A percentile compares a stretch with the other conserved stretches of the same genome.
These are phyloP conservation scores for Phytomonas sp. DNA, from an alignment of 208 protist species.

Conservation along the genomic window DNA sequence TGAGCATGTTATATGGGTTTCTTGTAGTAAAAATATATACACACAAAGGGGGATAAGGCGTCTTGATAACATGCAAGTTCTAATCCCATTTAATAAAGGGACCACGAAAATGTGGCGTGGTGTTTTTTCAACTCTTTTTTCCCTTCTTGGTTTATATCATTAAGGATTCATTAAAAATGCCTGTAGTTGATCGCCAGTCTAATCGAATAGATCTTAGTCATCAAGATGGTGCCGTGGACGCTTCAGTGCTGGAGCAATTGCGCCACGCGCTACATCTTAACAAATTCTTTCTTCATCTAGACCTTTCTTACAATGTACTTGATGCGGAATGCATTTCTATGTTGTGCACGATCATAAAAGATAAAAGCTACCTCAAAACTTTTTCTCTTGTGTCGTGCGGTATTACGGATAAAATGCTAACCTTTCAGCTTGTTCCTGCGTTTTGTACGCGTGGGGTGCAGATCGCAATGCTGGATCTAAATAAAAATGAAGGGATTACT, in stretches of 20 bases:
- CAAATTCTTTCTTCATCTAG: constrained; percentile 42
- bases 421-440: constrained; percentile 39
- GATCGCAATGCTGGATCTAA: constrained; percentile 37
- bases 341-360: constrained; percentile 56
- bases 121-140: not conserved
- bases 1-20: not conserved
- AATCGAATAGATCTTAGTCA: constrained; percentile 59
- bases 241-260: constrained; percentile 34
- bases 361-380: constrained; percentile 27
- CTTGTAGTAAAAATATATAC: not conserved
- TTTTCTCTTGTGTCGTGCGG: constrained; percentile 47
- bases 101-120: not conserved
- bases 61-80: not conserved
- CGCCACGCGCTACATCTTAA: constrained; percentile 37
- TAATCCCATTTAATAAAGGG: not conserved
- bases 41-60: not conserved
- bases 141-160: not conserved
- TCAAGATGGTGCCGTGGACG: constrained; percentile 41
- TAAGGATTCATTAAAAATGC: not conserved
- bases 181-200: constrained; percentile 16
- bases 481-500: constrained; percentile 54
- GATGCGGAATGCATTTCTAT: constrained; percentile 44
- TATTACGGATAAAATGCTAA: constrained; percentile 53
- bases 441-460: constrained; percentile 21
- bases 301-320: constrained; percentile 52